Evolutionary conservation across 2,329 filamentous ascomycete species (phyloP).

Genomic region (Venturia nashicola): DNA sequence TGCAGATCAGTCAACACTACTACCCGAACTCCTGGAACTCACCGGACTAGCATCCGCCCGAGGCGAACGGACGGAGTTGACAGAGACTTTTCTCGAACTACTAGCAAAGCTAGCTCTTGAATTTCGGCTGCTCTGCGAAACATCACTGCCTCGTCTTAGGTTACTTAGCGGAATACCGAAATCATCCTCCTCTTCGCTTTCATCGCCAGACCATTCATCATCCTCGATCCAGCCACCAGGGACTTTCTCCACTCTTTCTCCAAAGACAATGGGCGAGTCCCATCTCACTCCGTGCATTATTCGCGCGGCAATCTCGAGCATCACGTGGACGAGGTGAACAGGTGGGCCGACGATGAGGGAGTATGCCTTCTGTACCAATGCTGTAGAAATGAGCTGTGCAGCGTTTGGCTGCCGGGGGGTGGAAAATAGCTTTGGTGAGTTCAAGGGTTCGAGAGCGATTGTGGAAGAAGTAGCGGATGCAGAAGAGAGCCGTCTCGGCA

Average conservation of each 20-base stretch:
- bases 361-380: slow-evolving; percentile 64
- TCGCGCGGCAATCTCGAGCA: slow-evolving; percentile 68
- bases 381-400: slow-evolving; percentile 25
- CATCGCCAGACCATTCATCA: slow-evolving; percentile 30
- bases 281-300: slow-evolving; percentile 41
- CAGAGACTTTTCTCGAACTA: not conserved
- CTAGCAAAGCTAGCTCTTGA: not conserved
- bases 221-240: slow-evolving; percentile 30
- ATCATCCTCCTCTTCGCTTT: slow-evolving; percentile 38
- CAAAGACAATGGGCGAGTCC: slow-evolving; percentile 20
- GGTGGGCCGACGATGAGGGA: slow-evolving; percentile 72
- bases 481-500: slow-evolving; percentile 11
- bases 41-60: not conserved
- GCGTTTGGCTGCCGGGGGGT: slow-evolving; percentile 21
- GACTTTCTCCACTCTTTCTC: slow-evolving; percentile 12
- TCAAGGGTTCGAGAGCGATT: slow-evolving; percentile 22
- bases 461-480: not conserved
- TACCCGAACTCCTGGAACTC: not conserved
- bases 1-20: not conserved
- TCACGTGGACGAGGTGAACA: slow-evolving; percentile 61
- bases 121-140: not conserved
- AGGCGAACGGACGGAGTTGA: not conserved
- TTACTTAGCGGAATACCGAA: slow-evolving; percentile 36
- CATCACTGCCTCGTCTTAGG: slow-evolving; percentile 4
- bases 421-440: slow-evolving; percentile 53